Base-by-base conservation (phyloP, 805 yeast species). In the Yamadazyma ubonensis region DNA sequence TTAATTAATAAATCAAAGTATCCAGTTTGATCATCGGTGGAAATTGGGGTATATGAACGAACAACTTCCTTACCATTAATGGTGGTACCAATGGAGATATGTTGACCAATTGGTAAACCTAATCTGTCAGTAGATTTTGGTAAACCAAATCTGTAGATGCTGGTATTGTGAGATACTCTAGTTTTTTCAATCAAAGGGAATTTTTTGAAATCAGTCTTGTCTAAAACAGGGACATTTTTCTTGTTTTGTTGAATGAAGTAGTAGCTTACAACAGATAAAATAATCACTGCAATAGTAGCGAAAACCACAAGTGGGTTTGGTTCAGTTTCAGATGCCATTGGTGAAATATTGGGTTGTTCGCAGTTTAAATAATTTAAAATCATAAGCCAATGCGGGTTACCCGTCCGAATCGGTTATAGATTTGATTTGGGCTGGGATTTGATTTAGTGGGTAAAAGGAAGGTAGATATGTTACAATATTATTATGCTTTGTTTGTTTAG, bases 81-180 rank as follows among this genome's bases (percentile, higher is more conserved):
- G 30, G 63, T 69, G 14, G 95, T 91, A 15, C 78, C 78, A 52
- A 90, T 79, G 32, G 88, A 77, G 57, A 91, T 83, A 61, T 91
- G 97, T 68, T 91, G 97, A 39, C 98, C 98, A 55, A 87, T 83
- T 41, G 96, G 96, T 49, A 91, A 74, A 7, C 96, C 96, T 46
- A 91, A 75, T 33, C 79, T 71, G 58, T 86, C 89, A 38, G 78
- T 73, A 26, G 81, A 73, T 47, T 76, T 73, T 38, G 96, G 96
- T 51, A 91, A 75, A 9, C 83, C 86, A 57, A 91, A 88, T 57
- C 90, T 78, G 67, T 87, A 86, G 43, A 88, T 65, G 32, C 90
- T 86, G 19, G 95, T 76, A 64, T 90, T 88, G 61, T 86, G 91
- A 29, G 85, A 74, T 17, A 91, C 70, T 29, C 81, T 73, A 18